phyloP scores from a whole-genome alignment of 352 stramenopile species.

The Phytophthora citricola region DNA sequence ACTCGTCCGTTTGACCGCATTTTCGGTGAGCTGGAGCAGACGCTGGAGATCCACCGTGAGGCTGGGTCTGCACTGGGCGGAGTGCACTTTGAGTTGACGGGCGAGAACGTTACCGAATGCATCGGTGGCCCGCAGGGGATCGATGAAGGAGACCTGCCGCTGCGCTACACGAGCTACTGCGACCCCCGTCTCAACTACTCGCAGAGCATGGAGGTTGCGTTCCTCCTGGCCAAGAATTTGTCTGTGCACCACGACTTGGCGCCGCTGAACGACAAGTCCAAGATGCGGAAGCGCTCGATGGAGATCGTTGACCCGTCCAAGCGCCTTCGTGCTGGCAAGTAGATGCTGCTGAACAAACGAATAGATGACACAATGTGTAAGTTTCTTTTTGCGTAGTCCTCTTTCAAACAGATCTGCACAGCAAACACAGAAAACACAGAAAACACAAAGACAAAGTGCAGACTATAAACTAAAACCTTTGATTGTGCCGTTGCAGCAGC shows the following conservation, averaged over 20 bases:
- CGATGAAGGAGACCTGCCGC: slow-evolving; percentile 92
- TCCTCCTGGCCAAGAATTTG: slow-evolving; percentile 95
- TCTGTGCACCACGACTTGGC: slow-evolving; percentile 72
- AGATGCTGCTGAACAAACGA: slow-evolving; percentile 7
- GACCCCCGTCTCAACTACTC: slow-evolving; percentile 98
- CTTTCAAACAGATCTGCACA: neutral
- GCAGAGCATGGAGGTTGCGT: slow-evolving; percentile 98
- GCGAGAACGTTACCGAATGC: slow-evolving; percentile 99
- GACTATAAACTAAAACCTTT: slow-evolving; percentile 44
- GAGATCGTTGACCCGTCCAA: slow-evolving; percentile 54
- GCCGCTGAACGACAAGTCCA: slow-evolving; percentile 67
- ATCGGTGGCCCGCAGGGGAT: slow-evolving; percentile 96
- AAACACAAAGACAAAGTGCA: neutral
- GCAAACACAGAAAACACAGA: neutral
- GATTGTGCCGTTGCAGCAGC: slow-evolving; percentile 23
- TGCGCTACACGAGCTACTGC: slow-evolving; percentile 97
- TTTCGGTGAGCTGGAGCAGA: slow-evolving; percentile 96
- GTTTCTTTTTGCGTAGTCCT: neutral
- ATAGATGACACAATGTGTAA: slow-evolving; percentile 25
- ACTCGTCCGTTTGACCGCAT: slow-evolving; percentile 97
- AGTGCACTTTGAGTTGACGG: slow-evolving; percentile 98
- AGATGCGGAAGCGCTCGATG: slow-evolving; percentile 66
- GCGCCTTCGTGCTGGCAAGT: slow-evolving; percentile 41
- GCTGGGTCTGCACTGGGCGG: slow-evolving; percentile 94
- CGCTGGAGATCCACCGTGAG: slow-evolving; percentile 97